phyloP scores from a whole-genome alignment of 495 filamentous ascomycete species.

The Lindgomyces ingoldianus region DNA sequence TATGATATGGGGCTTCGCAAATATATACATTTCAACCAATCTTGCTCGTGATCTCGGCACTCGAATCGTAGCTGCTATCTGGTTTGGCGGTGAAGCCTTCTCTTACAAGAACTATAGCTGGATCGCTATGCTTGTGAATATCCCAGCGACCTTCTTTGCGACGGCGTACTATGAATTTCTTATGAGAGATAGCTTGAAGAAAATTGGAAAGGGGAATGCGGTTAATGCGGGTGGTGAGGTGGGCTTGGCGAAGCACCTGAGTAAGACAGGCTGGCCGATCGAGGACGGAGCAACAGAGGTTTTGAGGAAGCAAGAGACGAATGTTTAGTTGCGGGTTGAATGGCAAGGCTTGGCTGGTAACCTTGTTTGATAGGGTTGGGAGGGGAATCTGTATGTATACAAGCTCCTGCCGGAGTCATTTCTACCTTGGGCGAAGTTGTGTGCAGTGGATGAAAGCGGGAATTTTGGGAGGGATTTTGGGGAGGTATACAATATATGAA shows the following conservation, averaged over 20 bases:
- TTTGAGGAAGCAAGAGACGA: background rate
- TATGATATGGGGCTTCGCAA: slow-evolving; percentile 55
- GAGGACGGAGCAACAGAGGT: background rate
- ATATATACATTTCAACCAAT: slow-evolving; percentile 55
- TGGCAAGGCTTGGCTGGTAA: too few relatives aligned
- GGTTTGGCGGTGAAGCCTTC: slow-evolving; percentile 54
- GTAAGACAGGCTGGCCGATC: slow-evolving; percentile 15
- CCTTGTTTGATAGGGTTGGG: too few relatives aligned
- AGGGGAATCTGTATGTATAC: too few relatives aligned
- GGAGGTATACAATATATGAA: background rate
- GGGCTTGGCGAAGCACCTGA: slow-evolving; percentile 53
- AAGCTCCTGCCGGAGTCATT: too few relatives aligned
- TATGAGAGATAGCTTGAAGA: slow-evolving; percentile 53
- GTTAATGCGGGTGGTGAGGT: slow-evolving; percentile 54
- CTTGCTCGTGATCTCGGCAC: slow-evolving; percentile 55
- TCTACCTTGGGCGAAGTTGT: too few relatives aligned
- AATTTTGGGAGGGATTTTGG: too few relatives aligned
- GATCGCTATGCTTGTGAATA: slow-evolving; percentile 55
- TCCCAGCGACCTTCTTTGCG: slow-evolving; percentile 56
- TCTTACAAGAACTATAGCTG: slow-evolving; percentile 50
- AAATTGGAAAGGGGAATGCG: slow-evolving; percentile 52
- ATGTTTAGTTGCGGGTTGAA: background rate
- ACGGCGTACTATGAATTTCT: slow-evolving; percentile 55
- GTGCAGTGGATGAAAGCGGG: too few relatives aligned
- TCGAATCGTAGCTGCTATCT: slow-evolving; percentile 58